These are phyloP conservation scores for Pythium brachiatum DNA, from an alignment of 352 stramenopile genomes.

Conservation along the genomic window DNA sequence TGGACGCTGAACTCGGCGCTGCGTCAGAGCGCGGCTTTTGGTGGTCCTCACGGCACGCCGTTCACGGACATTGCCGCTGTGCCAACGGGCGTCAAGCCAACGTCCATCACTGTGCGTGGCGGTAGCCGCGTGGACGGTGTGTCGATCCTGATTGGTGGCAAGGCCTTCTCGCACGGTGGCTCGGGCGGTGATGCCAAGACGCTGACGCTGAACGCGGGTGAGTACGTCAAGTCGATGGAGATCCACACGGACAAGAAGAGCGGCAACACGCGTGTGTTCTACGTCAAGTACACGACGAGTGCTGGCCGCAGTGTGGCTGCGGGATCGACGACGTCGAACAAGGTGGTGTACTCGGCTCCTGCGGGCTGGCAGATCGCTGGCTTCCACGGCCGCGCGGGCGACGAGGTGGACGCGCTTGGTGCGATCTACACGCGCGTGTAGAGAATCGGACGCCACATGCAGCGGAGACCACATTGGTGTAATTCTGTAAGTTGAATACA, in stretches of 20 bases:
- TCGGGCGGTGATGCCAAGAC: constrained; percentile 31
- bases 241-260: constrained; percentile 45
- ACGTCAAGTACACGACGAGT: constrained; percentile 41
- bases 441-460: neutral
- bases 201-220: constrained; percentile 34
- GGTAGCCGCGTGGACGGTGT: constrained; percentile 39
- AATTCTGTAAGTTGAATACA: no score
- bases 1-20: constrained; percentile 32
- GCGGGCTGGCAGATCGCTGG: constrained; percentile 43
- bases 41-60: constrained; percentile 37
- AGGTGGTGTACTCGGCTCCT: constrained; percentile 33
- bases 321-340: constrained; percentile 31
- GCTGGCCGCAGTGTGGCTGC: constrained; percentile 26
- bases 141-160: constrained; percentile 26
- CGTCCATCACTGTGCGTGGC: constrained; percentile 33
- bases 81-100: constrained; percentile 25
- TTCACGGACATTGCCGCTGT: constrained; percentile 39
- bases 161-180: constrained; percentile 37
- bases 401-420: constrained; percentile 42
- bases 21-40: constrained; percentile 34
- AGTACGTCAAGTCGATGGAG: constrained; percentile 48
- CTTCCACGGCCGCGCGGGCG: constrained; percentile 43
- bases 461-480: neutral
- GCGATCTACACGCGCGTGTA: constrained; percentile 40
- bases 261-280: constrained; percentile 40